These are phyloP conservation scores for Penicillium samsonianum DNA, from an alignment of 495 filamentous ascomycete species.

Conservation along the genomic window DNA sequence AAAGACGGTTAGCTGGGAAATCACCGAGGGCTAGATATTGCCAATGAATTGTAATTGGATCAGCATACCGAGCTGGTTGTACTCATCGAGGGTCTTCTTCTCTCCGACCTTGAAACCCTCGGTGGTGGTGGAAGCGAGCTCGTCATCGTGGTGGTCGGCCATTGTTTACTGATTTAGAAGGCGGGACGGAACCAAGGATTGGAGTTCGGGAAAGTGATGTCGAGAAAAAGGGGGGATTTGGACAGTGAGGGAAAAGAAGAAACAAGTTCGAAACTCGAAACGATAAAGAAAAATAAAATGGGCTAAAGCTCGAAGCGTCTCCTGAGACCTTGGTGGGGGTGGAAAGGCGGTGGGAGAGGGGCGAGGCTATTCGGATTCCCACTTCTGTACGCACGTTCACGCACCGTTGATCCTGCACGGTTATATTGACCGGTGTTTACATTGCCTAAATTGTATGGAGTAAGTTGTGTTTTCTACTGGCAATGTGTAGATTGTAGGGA, in stretches of 20 bases:
- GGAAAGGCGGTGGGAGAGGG: conserved; percentile 51
- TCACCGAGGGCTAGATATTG: neutral
- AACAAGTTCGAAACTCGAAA: neutral
- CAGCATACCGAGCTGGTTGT: conserved; percentile 82
- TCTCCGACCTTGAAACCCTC: conserved; percentile 97
- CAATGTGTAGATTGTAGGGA: neutral
- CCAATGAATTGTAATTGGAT: neutral
- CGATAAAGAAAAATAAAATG: conserved; percentile 14
- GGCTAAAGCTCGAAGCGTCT: conserved; percentile 17
- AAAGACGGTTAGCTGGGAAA: conserved; percentile 9
- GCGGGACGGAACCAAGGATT: conserved; percentile 22
- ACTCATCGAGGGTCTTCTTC: conserved; percentile 95
- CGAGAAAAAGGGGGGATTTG: neutral
- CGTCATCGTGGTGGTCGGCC: conserved; percentile 74
- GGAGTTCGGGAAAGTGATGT: neutral
- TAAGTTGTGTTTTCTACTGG: neutral
- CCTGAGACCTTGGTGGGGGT: conserved; percentile 42
- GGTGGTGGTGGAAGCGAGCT: conserved; percentile 80
- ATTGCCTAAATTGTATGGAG: neutral
- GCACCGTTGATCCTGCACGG: conserved; percentile 6
- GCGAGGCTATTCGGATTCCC: conserved; percentile 34
- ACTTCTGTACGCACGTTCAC: conserved; percentile 8
- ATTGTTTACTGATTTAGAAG: conserved; percentile 48
- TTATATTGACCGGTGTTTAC: conserved; percentile 1
- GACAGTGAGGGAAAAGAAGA: neutral